Base-by-base conservation (phyloP, 805 yeast species). In the Candida succiphila region DNA sequence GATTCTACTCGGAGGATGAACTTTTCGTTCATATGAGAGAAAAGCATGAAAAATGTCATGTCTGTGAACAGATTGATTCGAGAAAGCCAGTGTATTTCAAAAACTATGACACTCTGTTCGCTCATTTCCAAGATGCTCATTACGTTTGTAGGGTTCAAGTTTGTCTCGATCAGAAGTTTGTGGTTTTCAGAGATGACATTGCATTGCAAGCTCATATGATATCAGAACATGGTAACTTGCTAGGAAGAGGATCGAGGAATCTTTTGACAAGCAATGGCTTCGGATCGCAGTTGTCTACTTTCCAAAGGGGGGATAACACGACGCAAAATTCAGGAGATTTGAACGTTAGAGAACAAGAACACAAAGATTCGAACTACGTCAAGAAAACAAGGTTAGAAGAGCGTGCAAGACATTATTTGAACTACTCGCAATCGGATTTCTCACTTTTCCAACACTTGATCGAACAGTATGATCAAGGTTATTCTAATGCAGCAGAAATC, bases 1-100 rank as follows among this genome's bases (percentile, higher is more conserved):
- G 94, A 37, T 88, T 84, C 52, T 92, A 92, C 52, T 84, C 95
- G 0, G 84, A 76, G 26, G 96, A 89, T 52, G 97, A 88, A 52
- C 64, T 87, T 45, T 75, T 73, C 42, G 56, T 76, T 22, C 99
- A 92, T 56, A 70, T 88, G 60, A 66, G 95, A 43, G 81, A 83
- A 39, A 61, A 61, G 31, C 98, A 92, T 55, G 96, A 88, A 51
- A 75, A 78, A 43, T 92, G 99, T 54, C 84, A 78, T 46, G 76
- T 92, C 22, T 92, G 99, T 60, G 94, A 87, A 44, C 78, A 72
- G 51, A 54, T 67, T 3, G 69, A 75, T 45, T 61, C 77, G 1
- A 54, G 70, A 13, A 58, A 63, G 19, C 94, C 94, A 1, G 78
- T 74, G 43, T 87, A 83, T 56, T 92, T 80, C 59, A 67, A 67